A percentile compares a stretch with the other conserved stretches of the same genome.
phyloP scores from a whole-genome alignment of 495 filamentous ascomycete genomes.

The Neurospora pannonica region DNA sequence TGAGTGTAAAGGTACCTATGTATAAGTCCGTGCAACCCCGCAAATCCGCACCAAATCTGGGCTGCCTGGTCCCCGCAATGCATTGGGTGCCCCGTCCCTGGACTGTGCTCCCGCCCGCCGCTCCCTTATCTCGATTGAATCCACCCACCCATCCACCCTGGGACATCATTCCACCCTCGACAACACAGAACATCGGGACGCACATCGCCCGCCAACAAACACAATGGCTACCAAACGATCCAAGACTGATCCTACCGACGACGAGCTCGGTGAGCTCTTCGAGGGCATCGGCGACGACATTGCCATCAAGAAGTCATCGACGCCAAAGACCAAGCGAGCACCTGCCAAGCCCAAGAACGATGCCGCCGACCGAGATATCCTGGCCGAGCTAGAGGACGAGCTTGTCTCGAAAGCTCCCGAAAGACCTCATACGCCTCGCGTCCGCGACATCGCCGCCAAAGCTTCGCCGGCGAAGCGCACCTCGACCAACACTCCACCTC shows the following conservation, averaged over 20 bases:
- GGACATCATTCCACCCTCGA: not conserved
- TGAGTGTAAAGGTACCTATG: not conserved
- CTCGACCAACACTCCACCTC: constrained; percentile 43
- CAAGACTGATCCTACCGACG: constrained; percentile 53
- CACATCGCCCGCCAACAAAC: constrained; percentile 1
- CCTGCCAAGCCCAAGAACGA: constrained; percentile 38
- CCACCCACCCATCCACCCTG: not conserved
- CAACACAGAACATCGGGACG: not conserved
- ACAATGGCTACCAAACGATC: constrained; percentile 33
- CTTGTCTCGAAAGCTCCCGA: constrained; percentile 58
- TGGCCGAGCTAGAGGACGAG: constrained; percentile 74
- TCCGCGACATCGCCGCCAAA: constrained; percentile 48
- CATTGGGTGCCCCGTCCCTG: not conserved
- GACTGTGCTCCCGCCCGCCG: not conserved
- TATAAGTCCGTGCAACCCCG: not conserved
- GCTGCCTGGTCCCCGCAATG: not conserved
- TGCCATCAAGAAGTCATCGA: constrained; percentile 35
- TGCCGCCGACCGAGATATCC: constrained; percentile 52
- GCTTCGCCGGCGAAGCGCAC: constrained; percentile 49
- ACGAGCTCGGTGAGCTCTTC: constrained; percentile 78
- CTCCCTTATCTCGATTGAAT: not conserved
- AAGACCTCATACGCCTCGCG: constrained; percentile 74
- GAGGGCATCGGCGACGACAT: constrained; percentile 54
- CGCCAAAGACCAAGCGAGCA: constrained; percentile 29
- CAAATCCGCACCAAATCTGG: not conserved